Percentiles rank a stretch among this genome's conserved stretches.
Conservation (phyloP, 768 basidiomycete species). For the Boletus bicolor region DNA sequence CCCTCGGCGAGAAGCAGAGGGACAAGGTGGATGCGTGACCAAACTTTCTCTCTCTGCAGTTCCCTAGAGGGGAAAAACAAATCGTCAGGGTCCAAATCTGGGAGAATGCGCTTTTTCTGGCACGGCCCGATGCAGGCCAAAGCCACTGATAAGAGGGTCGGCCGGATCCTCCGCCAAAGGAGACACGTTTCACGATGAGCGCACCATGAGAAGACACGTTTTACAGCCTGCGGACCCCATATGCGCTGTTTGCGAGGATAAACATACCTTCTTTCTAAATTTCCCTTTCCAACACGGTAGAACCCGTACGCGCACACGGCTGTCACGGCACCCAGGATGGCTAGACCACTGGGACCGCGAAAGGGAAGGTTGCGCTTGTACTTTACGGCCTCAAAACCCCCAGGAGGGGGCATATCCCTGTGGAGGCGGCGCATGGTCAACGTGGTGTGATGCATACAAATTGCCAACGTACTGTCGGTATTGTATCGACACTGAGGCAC, state of each 20-base stretch:
- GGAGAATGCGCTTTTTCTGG: conserved; percentile 38
- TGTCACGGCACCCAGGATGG: conserved; percentile 82
- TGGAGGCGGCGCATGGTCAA: conserved; percentile 13
- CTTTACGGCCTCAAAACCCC: conserved; percentile 88
- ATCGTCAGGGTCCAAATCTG: conserved; percentile 41
- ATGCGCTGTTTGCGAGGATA: conserved; percentile 21
- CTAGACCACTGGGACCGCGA: conserved; percentile 80
- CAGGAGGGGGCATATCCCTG: conserved; percentile 94
- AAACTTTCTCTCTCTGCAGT: conserved; percentile 86
- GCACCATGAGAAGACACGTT: conserved; percentile 59
- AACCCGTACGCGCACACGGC: conserved; percentile 88
- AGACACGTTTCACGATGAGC: conserved; percentile 71
- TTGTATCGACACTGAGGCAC: conserved; percentile 23
- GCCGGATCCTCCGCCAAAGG: conserved; percentile 46
- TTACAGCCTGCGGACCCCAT: conserved; percentile 56
- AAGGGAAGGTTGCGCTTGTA: conserved; percentile 96
- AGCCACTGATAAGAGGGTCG: conserved; percentile 43
- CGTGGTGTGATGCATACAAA: conserved; percentile 7
- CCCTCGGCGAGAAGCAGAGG: conserved; percentile 91
- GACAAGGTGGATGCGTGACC: conserved; percentile 93
- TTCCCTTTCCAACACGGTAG: conserved; percentile 87
- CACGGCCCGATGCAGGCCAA: conserved; percentile 38
- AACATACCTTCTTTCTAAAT: conserved; percentile 87
- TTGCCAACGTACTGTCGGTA: conserved; percentile 28
- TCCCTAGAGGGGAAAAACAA: conserved; percentile 59